phyloP scores from a whole-genome alignment of 2,329 filamentous ascomycete genomes.

The Hortaea werneckii region DNA sequence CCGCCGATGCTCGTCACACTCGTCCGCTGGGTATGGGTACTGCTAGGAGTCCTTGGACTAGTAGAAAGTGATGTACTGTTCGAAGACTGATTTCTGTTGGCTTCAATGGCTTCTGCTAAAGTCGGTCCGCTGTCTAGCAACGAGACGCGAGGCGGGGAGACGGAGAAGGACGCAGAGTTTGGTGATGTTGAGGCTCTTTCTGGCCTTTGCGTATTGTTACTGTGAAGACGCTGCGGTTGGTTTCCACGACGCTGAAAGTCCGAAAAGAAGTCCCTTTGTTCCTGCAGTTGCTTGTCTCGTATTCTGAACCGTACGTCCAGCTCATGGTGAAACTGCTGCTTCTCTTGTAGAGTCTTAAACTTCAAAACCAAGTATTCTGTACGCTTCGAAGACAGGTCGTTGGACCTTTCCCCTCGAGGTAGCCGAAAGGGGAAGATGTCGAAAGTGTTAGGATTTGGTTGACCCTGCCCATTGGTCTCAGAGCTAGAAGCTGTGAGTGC shows the following conservation, averaged over 20 bases:
- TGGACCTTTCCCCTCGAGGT: slow-evolving; percentile 4
- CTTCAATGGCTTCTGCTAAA: no score
- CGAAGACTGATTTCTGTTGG: no score
- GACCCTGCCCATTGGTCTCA: slow-evolving; percentile 6
- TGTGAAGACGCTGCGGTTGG: no score
- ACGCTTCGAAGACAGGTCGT: slow-evolving; percentile 1
- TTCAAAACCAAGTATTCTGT: slow-evolving; percentile 11
- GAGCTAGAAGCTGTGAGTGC: slow-evolving; percentile 6
- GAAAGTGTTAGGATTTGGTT: slow-evolving; percentile 12
- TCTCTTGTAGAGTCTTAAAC: slow-evolving; percentile 9
- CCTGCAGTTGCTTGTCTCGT: slow-evolving; percentile 9
- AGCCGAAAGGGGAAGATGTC: slow-evolving; percentile 11
- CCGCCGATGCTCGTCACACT: no score
- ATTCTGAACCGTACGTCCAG: slow-evolving; percentile 9
- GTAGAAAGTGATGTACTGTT: no score
- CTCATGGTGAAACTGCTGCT: slow-evolving; percentile 9
- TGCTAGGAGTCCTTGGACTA: no score
- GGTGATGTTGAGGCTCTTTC: no score
- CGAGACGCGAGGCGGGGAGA: background rate
- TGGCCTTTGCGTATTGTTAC: no score
- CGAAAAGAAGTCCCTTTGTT: slow-evolving; percentile 5
- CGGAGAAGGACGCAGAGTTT: no score
- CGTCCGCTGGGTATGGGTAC: no score
- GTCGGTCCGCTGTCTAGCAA: background rate
- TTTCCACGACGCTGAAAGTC: no score